phyloP scores from a whole-genome alignment of 2,329 filamentous ascomycete genomes.

The Grosmannia clavigera region DNA sequence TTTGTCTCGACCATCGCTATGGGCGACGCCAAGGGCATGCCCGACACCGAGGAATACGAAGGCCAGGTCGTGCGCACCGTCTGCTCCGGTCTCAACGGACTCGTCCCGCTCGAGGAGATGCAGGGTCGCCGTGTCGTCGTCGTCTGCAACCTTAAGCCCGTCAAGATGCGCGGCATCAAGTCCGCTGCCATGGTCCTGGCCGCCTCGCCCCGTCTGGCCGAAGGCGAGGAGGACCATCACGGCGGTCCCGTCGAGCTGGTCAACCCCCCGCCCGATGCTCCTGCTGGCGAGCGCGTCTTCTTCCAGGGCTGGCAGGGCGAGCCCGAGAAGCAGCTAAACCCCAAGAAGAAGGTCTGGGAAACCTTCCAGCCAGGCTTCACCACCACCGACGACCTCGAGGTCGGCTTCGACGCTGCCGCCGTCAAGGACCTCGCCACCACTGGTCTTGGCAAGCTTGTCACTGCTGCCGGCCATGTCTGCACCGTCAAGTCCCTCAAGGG shows the following conservation, averaged over 20 bases:
- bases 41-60: slow-evolving; percentile 85
- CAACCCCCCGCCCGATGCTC: slow-evolving; percentile 61
- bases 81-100: slow-evolving; percentile 90
- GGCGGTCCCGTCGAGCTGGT: slow-evolving; percentile 89
- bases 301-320: slow-evolving; percentile 93
- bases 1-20: slow-evolving; percentile 93
- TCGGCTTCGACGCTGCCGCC: slow-evolving; percentile 69
- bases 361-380: slow-evolving; percentile 92
- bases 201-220: slow-evolving; percentile 70
- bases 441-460: slow-evolving; percentile 57
- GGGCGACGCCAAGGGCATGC: slow-evolving; percentile 72
- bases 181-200: slow-evolving; percentile 84
- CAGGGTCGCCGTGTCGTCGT: slow-evolving; percentile 90
- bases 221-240: slow-evolving; percentile 76
- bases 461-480: slow-evolving; percentile 66
- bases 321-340: slow-evolving; percentile 87
- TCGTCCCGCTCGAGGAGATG: slow-evolving; percentile 90
- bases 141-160: slow-evolving; percentile 96
- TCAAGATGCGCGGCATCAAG: slow-evolving; percentile 90
- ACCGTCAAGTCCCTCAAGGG: slow-evolving; percentile 70
- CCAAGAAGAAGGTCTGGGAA: slow-evolving; percentile 99
- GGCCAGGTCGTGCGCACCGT: slow-evolving; percentile 88
- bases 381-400: slow-evolving; percentile 68
- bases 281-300: slow-evolving; percentile 76
- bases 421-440: slow-evolving; percentile 68